Conservation (phyloP, 192 early-diverging fungal genomes). For the Backusella psychrophila region DNA sequence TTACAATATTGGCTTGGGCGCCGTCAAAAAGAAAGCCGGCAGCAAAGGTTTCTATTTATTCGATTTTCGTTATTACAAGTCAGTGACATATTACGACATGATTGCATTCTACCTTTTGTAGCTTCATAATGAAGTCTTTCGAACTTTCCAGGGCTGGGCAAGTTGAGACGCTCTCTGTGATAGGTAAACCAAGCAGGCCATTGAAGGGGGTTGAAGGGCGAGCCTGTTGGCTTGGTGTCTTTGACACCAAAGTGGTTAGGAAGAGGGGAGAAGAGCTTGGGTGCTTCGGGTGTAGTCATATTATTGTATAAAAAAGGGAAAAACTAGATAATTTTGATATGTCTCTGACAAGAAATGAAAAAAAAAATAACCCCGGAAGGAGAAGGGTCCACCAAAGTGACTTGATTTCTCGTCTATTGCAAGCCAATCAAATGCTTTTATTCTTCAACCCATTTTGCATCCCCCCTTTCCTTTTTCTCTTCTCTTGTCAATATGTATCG, state of each 20-base stretch:
- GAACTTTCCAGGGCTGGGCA: conserved; percentile 81
- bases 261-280: conserved; percentile 18
- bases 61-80: too few relatives aligned
- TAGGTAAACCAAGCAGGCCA: conserved; percentile 35
- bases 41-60: conserved; percentile 65
- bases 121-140: conserved; percentile 79
- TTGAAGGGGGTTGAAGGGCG: conserved; percentile 29
- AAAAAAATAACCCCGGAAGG: neutral
- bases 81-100: too few relatives aligned
- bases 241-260: conserved; percentile 5
- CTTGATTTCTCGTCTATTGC: neutral
- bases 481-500: neutral
- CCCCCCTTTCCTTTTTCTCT: neutral
- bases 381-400: neutral
- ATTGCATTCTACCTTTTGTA: conserved; percentile 50
- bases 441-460: neutral
- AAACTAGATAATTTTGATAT: neutral
- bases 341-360: neutral
- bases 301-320: conserved; percentile 9
- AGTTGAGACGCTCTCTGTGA: conserved; percentile 46
- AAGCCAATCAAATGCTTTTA: neutral
- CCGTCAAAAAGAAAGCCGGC: conserved; percentile 93
- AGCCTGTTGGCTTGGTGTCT: conserved; percentile 23
- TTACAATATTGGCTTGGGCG: conserved; percentile 89
- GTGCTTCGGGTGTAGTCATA: conserved; percentile 13